Conservation (phyloP, 2,329 filamentous ascomycete genomes). For the Colletotrichum liriopes region DNA sequence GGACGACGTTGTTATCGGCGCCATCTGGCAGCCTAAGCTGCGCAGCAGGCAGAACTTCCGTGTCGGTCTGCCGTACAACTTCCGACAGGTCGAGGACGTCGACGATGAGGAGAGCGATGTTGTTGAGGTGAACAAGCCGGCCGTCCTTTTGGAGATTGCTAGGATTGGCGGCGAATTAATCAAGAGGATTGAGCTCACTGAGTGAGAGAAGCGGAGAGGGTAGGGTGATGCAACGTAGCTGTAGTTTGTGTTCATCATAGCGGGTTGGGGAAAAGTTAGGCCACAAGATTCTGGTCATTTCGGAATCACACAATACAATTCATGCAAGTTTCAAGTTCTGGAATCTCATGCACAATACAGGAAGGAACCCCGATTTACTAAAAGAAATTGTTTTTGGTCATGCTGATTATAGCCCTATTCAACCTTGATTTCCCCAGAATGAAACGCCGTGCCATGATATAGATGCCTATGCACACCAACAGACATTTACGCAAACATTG, state of each 20-base stretch:
- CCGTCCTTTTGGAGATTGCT: slow-evolving; percentile 81
- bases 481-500: slow-evolving; percentile 34
- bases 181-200: slow-evolving; percentile 71
- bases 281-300: neutral
- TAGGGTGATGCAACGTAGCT: neutral
- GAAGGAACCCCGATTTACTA: neutral
- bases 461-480: slow-evolving; percentile 50
- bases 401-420: slow-evolving; percentile 36
- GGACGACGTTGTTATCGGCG: slow-evolving; percentile 69
- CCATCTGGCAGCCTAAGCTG: slow-evolving; percentile 72
- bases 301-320: neutral
- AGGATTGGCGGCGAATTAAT: slow-evolving; percentile 79
- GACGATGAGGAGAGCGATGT: slow-evolving; percentile 58
- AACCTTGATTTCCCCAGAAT: slow-evolving; percentile 38
- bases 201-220: slow-evolving; percentile 33
- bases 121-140: slow-evolving; percentile 77
- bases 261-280: slow-evolving; percentile 14
- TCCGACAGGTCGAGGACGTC: slow-evolving; percentile 43
- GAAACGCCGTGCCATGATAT: slow-evolving; percentile 57
- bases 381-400: slow-evolving; percentile 36
- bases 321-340: neutral
- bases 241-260: slow-evolving; percentile 8
- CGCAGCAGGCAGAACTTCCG: slow-evolving; percentile 75
- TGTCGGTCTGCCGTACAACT: slow-evolving; percentile 79
- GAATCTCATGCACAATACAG: neutral